Evolutionary conservation across 345 rosid species (phyloP), one percentile per base, ranked within the genome.

Genomic region (Bruguiera gymnorhiza): DNA sequence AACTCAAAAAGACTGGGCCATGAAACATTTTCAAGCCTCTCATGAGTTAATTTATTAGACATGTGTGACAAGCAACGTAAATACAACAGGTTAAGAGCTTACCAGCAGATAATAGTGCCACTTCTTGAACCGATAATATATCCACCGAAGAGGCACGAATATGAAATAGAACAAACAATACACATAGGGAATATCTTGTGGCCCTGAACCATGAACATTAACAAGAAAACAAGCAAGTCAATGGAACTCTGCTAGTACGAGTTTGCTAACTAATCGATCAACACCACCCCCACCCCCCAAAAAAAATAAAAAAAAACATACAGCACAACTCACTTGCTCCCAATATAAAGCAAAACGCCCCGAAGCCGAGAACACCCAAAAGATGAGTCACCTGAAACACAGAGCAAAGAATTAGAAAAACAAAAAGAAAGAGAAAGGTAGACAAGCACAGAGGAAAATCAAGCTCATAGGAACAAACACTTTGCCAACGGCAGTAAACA

Each of bases 61-160:
- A 56, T 27, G 16, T 15, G 3, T 43, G 60, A 56, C 10, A 56
- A 21, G 18, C 16, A 1, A 39, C 26, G 51, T 29, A 67, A 54
- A 4, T 29, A 62, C 32, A 30, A 50, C 57, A 36, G 70, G 57
- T 67, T 13, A 69, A 30, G 29, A 73, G 70, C 79, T 83, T 84
- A 94, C 98, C 87, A 94, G 87, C 70, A 94, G 97, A 83, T 91
- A 94, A 77, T 91, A 94, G 76, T 94, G 98, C 98, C 93, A 88
- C 81, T 94, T 94, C 86, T 94, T 94, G 81, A 77, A 91, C 76
- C 98, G 88, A 68, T 94, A 94, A 78, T 94, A 91, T 62, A 94
- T 89, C 98, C 98, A 94, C 57, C 98, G 86, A 39, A 89, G 95
- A 76, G 98, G 98, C 70, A 94, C 98, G 75, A 94, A 94, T 62